Base-by-base conservation (phyloP, 306 rosid species). In the Sindora glabra region DNA sequence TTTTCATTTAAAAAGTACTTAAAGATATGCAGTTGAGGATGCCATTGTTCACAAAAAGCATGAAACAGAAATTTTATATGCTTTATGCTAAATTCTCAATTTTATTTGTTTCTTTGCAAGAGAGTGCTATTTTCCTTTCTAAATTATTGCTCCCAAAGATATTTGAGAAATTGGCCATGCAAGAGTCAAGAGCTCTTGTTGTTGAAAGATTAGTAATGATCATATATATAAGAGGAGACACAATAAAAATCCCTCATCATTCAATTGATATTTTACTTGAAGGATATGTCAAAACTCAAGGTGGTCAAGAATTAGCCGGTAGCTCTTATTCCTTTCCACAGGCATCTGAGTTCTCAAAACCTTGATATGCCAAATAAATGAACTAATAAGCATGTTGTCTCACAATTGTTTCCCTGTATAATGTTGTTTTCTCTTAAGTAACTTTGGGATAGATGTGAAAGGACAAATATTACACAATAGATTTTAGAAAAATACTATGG, bases 111-210 rank as follows among this genome's bases (percentile, higher is more conserved):
- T 65, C 24, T 52, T 46, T 78, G 69, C 86, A 92, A 96, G 98
- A 92, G 71, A 86, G 96, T 83, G 77, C 83, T 62, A 85, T 92
- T 61, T 64, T 82, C 57, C 98, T 92, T 72, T 83, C 79, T 47
- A 92, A 80, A 68, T 52, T 88, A 26, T 64, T 88, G 79, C 83
- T 83, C 72, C 96, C 98, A 39, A 92, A 83, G 73, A 70, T 86
- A 73, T 88, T 85, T 72, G 96, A 79, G 77, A 86, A 83, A 75
- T 67, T 79, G 73, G 68, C 78, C 47, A 78, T 91, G 96, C 89
- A 86, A 67, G 91, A 88, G 64, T 70, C 86, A 46, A 81, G 98
- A 75, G 78, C 80, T 73, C 89, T 92, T 70, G 72, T 88, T 64
- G 79, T 77, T 24, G 88, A 83, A 77, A 76, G 90, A 74, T 91